Evolutionary conservation across 192 early-diverging fungal genomes (phyloP), one percentile per base, ranked within the genome.

Genomic region (Glomus cerebriforme): DNA sequence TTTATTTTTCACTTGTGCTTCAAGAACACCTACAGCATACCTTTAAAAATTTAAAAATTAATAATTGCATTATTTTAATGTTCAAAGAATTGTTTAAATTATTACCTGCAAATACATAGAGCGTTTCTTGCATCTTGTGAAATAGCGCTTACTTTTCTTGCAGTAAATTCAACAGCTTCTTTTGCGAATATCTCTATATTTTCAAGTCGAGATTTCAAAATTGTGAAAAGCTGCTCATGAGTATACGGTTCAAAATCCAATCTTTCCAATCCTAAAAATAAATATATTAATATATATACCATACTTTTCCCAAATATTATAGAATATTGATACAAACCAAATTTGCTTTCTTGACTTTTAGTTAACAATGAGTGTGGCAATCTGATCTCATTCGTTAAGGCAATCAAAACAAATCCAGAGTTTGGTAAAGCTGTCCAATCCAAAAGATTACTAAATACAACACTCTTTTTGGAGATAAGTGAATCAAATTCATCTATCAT

Each of bases 341-440:
- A 78, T 7, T 97, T 89, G 85, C 95, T 96, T 2, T 96, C 93
- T 24, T 98, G 91, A 80, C 95, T 95, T 82, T 96, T 95, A 7
- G 89, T 87, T 27, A 97, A 86, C 86, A 97, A 90, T 66, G 96
- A 89, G 79, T 99, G 97, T 0, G 97, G 97, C 24, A 99, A 83
- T 79, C 99, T 96, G 96, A 99, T 99, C 0, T 97, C 98, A 82
- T 99, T 99, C 45, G 98, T 97, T 70, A 99, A 92, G 0, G 97
- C 97, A 59, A 99, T 85, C 3, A 99, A 94, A 78, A 98, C 93
- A 17, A 99, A 83, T 75, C 91, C 87, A 17, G 96, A 95, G 78
- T 93, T 85, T 10, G 89, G 85, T 29, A 93, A 88, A 60, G 92
- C 93, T 22, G 98, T 96, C 97, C 97, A 99, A 64, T 98, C 95